Percentiles rank a stretch among this genome's conserved stretches.
phyloP scores from a whole-genome alignment of 2,329 filamentous ascomycete species.

The Neonectria magnoliae region DNA sequence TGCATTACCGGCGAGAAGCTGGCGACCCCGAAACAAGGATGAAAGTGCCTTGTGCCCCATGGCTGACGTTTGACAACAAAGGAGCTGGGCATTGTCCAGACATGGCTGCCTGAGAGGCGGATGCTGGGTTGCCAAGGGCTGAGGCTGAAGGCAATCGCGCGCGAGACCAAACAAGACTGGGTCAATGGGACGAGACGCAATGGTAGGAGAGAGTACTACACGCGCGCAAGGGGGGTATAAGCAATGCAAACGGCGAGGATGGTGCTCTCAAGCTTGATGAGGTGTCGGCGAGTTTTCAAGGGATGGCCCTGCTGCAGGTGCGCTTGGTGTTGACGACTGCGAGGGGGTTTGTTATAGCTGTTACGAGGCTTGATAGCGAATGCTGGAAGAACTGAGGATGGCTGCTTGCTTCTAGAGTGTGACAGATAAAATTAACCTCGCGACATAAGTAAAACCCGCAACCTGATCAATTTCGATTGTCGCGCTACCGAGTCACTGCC shows the following conservation, averaged over 20 bases:
- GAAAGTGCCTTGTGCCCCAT: not conserved
- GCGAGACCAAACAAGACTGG: slow-evolving; percentile 5
- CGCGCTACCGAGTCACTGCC: too few relatives aligned
- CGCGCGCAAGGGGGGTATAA: slow-evolving; percentile 7
- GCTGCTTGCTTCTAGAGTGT: too few relatives aligned
- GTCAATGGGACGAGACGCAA: not conserved
- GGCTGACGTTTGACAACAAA: not conserved
- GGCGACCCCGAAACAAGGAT: not conserved
- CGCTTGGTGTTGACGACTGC: not conserved
- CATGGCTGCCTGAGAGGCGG: slow-evolving; percentile 28
- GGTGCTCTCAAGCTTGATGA: slow-evolving; percentile 36
- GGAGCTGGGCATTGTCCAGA: not conserved
- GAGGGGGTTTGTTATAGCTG: slow-evolving; percentile 9
- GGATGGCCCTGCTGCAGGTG: slow-evolving; percentile 29
- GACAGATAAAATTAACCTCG: not conserved
- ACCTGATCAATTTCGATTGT: not conserved
- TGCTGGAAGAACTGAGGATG: not conserved
- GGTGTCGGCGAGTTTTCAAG: slow-evolving; percentile 29
- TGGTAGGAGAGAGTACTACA: not conserved
- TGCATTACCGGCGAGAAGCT: not conserved
- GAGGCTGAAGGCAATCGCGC: slow-evolving; percentile 18
- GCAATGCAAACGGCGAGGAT: slow-evolving; percentile 24
- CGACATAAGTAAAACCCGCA: not conserved
- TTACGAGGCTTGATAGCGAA: slow-evolving; percentile 26
- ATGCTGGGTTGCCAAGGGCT: slow-evolving; percentile 27